Conservation (phyloP, 2,329 filamentous ascomycete genomes). For the Penicillium brevicompactum region DNA sequence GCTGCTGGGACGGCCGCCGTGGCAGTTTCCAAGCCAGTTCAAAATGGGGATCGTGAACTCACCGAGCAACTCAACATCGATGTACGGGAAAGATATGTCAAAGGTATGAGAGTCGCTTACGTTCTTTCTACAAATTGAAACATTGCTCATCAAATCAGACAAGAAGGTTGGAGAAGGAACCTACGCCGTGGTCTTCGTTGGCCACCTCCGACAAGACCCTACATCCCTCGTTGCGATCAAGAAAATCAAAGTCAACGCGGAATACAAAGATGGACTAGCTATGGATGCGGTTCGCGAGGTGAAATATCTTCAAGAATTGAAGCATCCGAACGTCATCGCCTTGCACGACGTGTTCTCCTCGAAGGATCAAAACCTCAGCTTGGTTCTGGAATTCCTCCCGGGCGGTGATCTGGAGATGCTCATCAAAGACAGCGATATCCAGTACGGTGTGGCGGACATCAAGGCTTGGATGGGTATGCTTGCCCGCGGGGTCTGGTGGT, state of each 20-base stretch:
- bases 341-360: slow-evolving; percentile 91
- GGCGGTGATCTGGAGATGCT: slow-evolving; percentile 94
- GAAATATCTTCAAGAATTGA: slow-evolving; percentile 90
- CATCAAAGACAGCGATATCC: slow-evolving; percentile 80
- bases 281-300: slow-evolving; percentile 96
- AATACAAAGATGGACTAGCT: slow-evolving; percentile 84
- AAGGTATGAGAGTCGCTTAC: slow-evolving; percentile 56
- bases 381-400: slow-evolving; percentile 91
- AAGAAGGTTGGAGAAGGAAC: slow-evolving; percentile 95
- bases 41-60: slow-evolving; percentile 42
- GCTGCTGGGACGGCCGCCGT: slow-evolving; percentile 16
- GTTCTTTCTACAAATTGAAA: not conserved
- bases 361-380: slow-evolving; percentile 93
- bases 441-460: slow-evolving; percentile 85
- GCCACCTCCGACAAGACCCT: slow-evolving; percentile 73
- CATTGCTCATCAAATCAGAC: slow-evolving; percentile 51
- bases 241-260: slow-evolving; percentile 56
- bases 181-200: slow-evolving; percentile 93
- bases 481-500: slow-evolving; percentile 90
- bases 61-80: slow-evolving; percentile 81
- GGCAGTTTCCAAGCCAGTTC: slow-evolving; percentile 12
- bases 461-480: slow-evolving; percentile 99
- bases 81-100: slow-evolving; percentile 85
- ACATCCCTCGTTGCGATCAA: slow-evolving; percentile 71
- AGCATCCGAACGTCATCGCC: slow-evolving; percentile 92